Conservation (phyloP, 805 yeast genomes). For the Limtongia smithiae region DNA sequence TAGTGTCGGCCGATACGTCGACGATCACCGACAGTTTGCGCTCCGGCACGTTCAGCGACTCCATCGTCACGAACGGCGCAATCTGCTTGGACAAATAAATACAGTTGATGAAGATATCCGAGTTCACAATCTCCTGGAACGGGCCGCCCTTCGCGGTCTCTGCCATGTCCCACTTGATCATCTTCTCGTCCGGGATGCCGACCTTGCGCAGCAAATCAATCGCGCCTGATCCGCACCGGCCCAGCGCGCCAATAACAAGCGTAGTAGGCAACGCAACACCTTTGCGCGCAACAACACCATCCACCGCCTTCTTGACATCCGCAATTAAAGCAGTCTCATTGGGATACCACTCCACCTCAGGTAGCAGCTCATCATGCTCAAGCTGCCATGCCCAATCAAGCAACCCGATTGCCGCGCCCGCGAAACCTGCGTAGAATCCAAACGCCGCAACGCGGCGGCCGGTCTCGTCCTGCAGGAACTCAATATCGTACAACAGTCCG, state of each 20-base stretch:
- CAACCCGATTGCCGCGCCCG: conserved; percentile 97
- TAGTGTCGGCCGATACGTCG: conserved; percentile 98
- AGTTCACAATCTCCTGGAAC: conserved; percentile 80
- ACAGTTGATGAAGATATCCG: conserved; percentile 93
- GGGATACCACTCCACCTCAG: conserved; percentile 77
- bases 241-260: conserved; percentile 92
- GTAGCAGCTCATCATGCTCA: conserved; percentile 65
- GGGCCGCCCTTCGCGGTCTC: conserved; percentile 98
- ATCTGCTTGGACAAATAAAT: conserved; percentile 91
- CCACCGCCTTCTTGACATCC: conserved; percentile 52
- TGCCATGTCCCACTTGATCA: conserved; percentile 91
- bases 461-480: conserved; percentile 86
- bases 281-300: conserved; percentile 44
- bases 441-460: conserved; percentile 99
- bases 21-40: conserved; percentile 89
- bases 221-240: conserved; percentile 99
- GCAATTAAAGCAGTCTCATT: conserved; percentile 70
- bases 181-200: conserved; percentile 83
- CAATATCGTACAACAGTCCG: conserved; percentile 88
- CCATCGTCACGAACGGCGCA: conserved; percentile 79
- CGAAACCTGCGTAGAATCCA: conserved; percentile 99
- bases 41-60: conserved; percentile 56
- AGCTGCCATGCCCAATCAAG: conserved; percentile 94
- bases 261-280: conserved; percentile 55
- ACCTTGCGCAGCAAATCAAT: conserved; percentile 72